Evolutionary conservation across 306 rosid species (phyloP), one percentile per base, ranked within the genome.

Genomic region (Rosa multiflora): DNA sequence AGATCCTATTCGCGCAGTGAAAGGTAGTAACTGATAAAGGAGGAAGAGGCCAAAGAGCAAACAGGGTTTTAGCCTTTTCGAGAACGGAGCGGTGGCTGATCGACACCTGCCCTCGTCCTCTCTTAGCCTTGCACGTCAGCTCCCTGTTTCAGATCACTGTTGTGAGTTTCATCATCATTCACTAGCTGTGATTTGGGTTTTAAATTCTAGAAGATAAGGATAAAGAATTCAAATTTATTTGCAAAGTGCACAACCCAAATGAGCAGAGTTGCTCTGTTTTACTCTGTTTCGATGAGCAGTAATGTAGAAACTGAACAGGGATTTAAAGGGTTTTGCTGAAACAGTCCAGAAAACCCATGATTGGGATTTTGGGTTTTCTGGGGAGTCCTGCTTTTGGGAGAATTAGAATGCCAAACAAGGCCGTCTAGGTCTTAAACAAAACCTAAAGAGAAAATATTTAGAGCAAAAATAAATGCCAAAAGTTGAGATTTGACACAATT

Each of bases 31-130:
- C 63, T 63, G 68, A 63, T 63, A 29, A 26, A 47, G 63, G 47
- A 55, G 21, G 71, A 32, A 44, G 48, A 51, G 26, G 49, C 29
- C 44, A 53, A 61, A 46, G 64, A n/a, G 13, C 43, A 73, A 71
- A 37, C 55, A 53, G 77, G 35, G 26, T 5, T 2, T 1, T 1
- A 26, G 72, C 73, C 83, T 64, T 79, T 32, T 55, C 47, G 53
- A 7, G 71, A 83, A 79, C 78, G 55, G 81, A 78, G 80, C 7
- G 81, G 84, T 82, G 82, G 13, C 49, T 18, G 42, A 12, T 76
- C 20, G 90, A 89, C 96, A 88, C 88, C 86, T 89, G 92, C 83
- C 87, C 87, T 70, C 5, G 1, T 37, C 46, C 29, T 70, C 85
- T 77, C 81, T 29, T 70, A 52, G 79, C 78, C 78, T 80, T 37